A percentile compares a stretch with the other conserved stretches of the same genome.
Conservation (phyloP, 139 green algal genomes). For the Medakamo hakoo region DNA sequence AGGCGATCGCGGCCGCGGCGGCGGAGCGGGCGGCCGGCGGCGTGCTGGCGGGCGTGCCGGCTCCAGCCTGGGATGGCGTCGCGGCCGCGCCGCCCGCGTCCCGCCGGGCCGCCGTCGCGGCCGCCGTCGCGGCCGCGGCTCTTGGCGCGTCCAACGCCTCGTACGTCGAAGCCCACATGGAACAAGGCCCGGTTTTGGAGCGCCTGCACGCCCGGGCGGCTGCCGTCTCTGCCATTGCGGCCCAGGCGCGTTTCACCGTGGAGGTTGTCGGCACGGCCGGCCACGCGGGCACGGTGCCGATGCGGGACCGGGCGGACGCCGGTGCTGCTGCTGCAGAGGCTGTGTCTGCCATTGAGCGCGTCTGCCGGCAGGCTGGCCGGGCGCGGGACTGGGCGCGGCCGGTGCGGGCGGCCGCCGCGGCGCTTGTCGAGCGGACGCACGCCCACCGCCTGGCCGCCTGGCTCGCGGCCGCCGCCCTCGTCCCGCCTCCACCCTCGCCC, state of each 20-base stretch:
- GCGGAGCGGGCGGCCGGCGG: slow-evolving; percentile 12
- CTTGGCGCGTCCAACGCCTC: slow-evolving; percentile 5
- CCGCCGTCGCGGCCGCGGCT: not conserved
- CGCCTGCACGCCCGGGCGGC: slow-evolving; percentile 31
- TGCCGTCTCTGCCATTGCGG: slow-evolving; percentile 68
- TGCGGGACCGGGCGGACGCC: slow-evolving; percentile 54
- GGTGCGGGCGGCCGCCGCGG: slow-evolving; percentile 46
- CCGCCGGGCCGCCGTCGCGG: too few relatives aligned
- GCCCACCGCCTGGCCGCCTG: slow-evolving; percentile 31
- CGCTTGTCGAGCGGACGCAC: too few relatives aligned
- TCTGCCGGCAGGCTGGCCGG: slow-evolving; percentile 51
- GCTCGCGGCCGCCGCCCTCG: slow-evolving; percentile 23
- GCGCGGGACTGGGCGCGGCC: slow-evolving; percentile 65
- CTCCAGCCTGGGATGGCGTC: not conserved
- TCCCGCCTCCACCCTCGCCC: slow-evolving; percentile 4
- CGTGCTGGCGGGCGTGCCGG: slow-evolving; percentile 10
- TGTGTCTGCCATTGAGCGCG: slow-evolving; percentile 43
- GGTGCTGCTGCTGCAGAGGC: slow-evolving; percentile 49
- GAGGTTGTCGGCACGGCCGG: slow-evolving; percentile 48
- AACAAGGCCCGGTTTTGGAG: slow-evolving; percentile 83
- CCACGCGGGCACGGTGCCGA: slow-evolving; percentile 83
- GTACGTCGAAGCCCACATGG: slow-evolving; percentile 90
- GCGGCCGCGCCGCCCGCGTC: too few relatives aligned
- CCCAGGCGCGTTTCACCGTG: slow-evolving; percentile 54
- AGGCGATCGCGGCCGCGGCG: slow-evolving; percentile 27